Evolutionary conservation across 257 asterid genomes (phyloP).

Genomic region (Coffea canephora): DNA sequence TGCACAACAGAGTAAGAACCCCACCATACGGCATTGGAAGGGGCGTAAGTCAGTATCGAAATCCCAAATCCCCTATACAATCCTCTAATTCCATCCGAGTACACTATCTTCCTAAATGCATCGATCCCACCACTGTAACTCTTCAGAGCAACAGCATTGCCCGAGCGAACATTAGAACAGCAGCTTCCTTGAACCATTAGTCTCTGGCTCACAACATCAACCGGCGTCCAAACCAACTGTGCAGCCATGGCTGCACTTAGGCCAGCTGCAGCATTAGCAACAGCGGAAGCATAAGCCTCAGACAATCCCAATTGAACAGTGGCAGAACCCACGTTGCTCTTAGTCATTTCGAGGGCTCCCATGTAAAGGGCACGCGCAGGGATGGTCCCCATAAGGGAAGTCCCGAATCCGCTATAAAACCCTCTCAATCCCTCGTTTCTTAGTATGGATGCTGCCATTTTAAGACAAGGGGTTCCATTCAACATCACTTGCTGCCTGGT

Average conservation of each 20-base stretch:
- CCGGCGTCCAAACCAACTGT: constrained; percentile 95
- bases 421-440: constrained; percentile 70
- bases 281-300: constrained; percentile 67
- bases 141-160: constrained; percentile 44
- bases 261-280: constrained; percentile 94
- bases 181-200: constrained; percentile 85
- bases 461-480: constrained; percentile 47
- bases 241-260: constrained; percentile 96
- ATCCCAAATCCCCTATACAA: constrained; percentile 95
- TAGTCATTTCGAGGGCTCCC: constrained; percentile 95
- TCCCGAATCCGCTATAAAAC: constrained; percentile 86
- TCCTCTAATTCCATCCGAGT: constrained; percentile 68
- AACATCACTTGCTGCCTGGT: constrained; percentile 84
- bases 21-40: constrained; percentile 99
- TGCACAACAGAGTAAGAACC: constrained; percentile 81
- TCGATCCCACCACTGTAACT: constrained; percentile 83
- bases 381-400: constrained; percentile 85
- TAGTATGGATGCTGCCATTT: constrained; percentile 68
- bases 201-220: constrained; percentile 95
- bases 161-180: constrained; percentile 23
- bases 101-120: constrained; percentile 69
- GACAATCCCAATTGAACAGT: constrained; percentile 60
- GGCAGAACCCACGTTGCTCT: constrained; percentile 76
- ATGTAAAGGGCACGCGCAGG: constrained; percentile 96
- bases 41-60: constrained; percentile 90